Conservation (phyloP, 176 grass and related monocot species). For the Cenchrus fungigraminus region DNA sequence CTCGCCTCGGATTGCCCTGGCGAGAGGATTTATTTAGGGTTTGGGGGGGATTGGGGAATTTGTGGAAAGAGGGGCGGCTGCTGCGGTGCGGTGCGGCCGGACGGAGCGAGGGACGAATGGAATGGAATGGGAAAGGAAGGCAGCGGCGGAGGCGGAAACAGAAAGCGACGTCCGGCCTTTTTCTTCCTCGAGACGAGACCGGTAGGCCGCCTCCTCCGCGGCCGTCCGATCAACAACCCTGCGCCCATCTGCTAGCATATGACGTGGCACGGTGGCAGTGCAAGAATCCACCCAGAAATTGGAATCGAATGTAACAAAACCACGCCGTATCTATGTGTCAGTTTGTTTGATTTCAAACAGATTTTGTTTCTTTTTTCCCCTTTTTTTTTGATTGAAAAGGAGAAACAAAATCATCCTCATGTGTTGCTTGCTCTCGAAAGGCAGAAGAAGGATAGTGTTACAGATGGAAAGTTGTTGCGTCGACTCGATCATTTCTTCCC, state of each 20-base stretch:
- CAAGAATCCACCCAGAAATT: not conserved
- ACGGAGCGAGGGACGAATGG: not conserved
- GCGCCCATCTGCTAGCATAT: slow-evolving; percentile 32
- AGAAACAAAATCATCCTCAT: not conserved
- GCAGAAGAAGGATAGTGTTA: not conserved
- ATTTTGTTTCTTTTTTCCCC: not conserved
- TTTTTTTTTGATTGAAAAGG: too few relatives aligned
- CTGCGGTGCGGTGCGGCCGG: slow-evolving; percentile 5
- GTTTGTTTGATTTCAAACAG: not conserved
- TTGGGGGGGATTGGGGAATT: slow-evolving; percentile 53
- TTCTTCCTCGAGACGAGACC: not conserved
- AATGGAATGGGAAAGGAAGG: slow-evolving; percentile 1
- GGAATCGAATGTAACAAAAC: not conserved
- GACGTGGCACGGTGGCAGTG: not conserved
- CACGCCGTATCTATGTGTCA: not conserved
- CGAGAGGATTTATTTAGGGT: slow-evolving; percentile 58
- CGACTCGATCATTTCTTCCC: not conserved
- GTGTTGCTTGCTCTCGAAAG: not conserved
- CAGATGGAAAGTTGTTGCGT: not conserved
- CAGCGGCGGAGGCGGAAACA: not conserved
- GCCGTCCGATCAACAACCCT: not conserved
- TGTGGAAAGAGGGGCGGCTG: slow-evolving; percentile 16
- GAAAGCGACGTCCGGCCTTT: slow-evolving; percentile 44
- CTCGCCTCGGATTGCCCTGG: not conserved
- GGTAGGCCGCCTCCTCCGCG: not conserved